Conservation (phyloP, 352 stramenopile genomes). For the Pythium dissotocum region DNA sequence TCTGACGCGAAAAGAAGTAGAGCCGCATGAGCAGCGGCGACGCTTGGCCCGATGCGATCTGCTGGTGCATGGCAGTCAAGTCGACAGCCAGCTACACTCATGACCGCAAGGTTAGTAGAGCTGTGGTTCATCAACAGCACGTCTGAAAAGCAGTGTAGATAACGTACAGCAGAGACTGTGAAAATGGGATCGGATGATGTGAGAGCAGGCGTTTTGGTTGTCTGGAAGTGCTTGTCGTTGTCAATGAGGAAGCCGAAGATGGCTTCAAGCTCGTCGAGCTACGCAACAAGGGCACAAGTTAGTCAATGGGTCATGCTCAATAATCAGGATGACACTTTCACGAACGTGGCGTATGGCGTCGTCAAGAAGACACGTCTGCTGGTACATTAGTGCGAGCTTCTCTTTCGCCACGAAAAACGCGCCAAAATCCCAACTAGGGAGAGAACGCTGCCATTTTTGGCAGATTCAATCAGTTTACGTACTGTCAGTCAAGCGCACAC, state of each 20-base stretch:
- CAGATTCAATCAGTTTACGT: background rate
- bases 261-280: constrained; percentile 82
- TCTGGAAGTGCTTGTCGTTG: constrained; percentile 25
- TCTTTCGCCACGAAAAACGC: constrained; percentile 84
- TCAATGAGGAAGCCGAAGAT: constrained; percentile 47
- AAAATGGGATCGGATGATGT: constrained; percentile 53
- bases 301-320: background rate
- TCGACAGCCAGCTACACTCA: constrained; percentile 59
- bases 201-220: background rate
- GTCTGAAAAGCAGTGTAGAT: background rate
- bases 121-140: background rate
- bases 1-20: constrained; percentile 80
- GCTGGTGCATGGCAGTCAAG: constrained; percentile 41
- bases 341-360: constrained; percentile 80
- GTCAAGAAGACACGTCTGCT: constrained; percentile 81
- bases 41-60: constrained; percentile 59
- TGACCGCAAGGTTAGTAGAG: background rate
- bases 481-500: background rate
- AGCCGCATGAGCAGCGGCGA: constrained; percentile 55
- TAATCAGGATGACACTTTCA: background rate
- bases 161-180: constrained; percentile 54
- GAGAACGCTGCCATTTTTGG: constrained; percentile 31
- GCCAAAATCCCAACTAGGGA: constrained; percentile 69
- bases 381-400: constrained; percentile 78
- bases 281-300: background rate